Conservation (phyloP, 2,329 filamentous ascomycete species). For the Thielaviopsis cerberus region DNA sequence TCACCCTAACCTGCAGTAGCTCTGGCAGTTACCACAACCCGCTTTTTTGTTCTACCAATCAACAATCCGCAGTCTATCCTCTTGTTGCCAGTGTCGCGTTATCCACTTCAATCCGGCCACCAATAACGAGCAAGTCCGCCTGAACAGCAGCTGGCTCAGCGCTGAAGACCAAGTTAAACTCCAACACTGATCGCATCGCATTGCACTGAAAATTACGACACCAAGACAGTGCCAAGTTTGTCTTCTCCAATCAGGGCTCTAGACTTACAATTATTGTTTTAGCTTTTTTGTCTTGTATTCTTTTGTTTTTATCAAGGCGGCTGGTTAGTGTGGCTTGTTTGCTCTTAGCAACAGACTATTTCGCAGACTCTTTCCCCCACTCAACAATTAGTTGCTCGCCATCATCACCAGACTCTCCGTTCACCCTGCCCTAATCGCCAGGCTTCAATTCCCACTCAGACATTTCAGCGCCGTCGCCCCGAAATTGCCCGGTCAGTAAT, state of each 20-base stretch:
- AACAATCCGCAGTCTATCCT: neutral
- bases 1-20: neutral
- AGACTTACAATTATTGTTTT: neutral
- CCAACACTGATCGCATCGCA: neutral
- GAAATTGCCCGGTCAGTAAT: neutral
- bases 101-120: neutral
- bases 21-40: neutral
- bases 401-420: neutral
- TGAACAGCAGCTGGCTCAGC: neutral
- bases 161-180: neutral
- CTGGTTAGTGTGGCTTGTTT: neutral
- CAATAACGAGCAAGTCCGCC: neutral
- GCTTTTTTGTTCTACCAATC: neutral
- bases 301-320: neutral
- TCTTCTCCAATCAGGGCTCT: neutral
- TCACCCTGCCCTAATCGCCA: neutral
- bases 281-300: neutral
- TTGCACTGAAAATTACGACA: neutral
- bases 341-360: neutral
- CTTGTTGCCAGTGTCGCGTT: neutral
- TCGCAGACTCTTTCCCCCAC: neutral
- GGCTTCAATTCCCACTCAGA: neutral
- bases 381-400: neutral
- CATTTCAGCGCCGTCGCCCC: neutral
- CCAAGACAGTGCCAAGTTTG: neutral